Evolutionary conservation across 441 rosid genomes (phyloP), one percentile per base, ranked within the genome.

Genomic region (Adansonia grandidieri): DNA sequence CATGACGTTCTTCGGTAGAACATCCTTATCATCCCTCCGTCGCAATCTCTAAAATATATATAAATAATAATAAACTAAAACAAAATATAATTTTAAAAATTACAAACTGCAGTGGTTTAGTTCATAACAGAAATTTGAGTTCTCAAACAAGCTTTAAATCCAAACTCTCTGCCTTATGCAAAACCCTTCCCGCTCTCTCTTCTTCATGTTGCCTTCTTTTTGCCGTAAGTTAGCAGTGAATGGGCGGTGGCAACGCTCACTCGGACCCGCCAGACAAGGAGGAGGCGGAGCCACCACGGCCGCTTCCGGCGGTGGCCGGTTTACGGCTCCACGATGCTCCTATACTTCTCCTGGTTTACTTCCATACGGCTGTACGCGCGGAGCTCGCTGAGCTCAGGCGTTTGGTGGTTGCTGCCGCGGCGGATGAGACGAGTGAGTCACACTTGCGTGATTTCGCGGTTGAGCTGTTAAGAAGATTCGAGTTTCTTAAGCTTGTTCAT

Each of bases 281-380:
- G 66, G 79, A 40, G 61, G 57, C 48, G 20, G 71, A 5, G 66
- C 70, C 37, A 40, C 48, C 5, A 19, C 57, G 37, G 19, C 65
- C 37, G 65, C 54, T 32, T 48, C 73, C 77, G n/a, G 73, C 67
- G 61, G 78, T 37, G 64, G 66, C 84, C 13, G 72, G 82, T 40
- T 76, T 85, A 0, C 83, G 77, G 47, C 90, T 94, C 32, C 66
- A 77, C 2, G 89, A 89, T 61, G 91, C 91, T 84, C 98, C 97
- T 0, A 86, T 91, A 74, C 90, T 89, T 53, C 71, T 93, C 24
- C 83, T 95, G 10, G 85, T 85, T 68, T 87, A 79, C 82, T 89
- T 88, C 86, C 97, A 95, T 86, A 84, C 88, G 74, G 94, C 97
- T 63, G 70, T 90, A 19, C 89, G 90, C 66, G 85, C 81, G 45